Conservation (phyloP, 2,329 filamentous ascomycete species). For the Nigrograna mackinnonii region DNA sequence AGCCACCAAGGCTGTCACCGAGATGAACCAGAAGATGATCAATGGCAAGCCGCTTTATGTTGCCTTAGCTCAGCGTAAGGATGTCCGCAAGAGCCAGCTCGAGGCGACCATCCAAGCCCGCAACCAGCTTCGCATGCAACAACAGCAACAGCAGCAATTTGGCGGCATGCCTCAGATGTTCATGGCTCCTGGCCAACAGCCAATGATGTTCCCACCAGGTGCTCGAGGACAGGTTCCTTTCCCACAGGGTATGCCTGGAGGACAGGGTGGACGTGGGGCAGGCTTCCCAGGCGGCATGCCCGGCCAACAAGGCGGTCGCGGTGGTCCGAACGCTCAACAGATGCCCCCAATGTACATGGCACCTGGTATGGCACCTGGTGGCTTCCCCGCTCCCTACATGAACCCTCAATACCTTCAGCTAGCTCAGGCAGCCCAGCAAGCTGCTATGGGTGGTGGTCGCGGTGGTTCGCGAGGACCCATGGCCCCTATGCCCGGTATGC, state of each 20-base stretch:
- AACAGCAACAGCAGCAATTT: slow-evolving; percentile 73
- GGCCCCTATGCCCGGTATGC: slow-evolving; percentile 70
- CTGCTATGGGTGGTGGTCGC: slow-evolving; percentile 55
- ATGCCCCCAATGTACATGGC: slow-evolving; percentile 86
- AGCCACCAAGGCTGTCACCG: slow-evolving; percentile 96
- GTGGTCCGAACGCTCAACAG: slow-evolving; percentile 74
- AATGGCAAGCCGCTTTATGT: slow-evolving; percentile 97
- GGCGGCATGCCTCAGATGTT: slow-evolving; percentile 72
- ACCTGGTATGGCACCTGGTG: slow-evolving; percentile 62
- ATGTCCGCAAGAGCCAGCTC: slow-evolving; percentile 98
- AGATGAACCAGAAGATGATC: slow-evolving; percentile 99
- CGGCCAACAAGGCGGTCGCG: slow-evolving; percentile 84
- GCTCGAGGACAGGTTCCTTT: slow-evolving; percentile 66
- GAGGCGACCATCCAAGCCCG: slow-evolving; percentile 99
- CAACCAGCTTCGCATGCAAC: slow-evolving; percentile 98
- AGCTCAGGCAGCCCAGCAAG: slow-evolving; percentile 72
- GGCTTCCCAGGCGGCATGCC: slow-evolving; percentile 83
- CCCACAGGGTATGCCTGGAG: slow-evolving; percentile 65
- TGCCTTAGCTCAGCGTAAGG: slow-evolving; percentile 97
- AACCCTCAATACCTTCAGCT: slow-evolving; percentile 81
- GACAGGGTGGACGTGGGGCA: slow-evolving; percentile 76
- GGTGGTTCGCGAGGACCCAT: slow-evolving; percentile 69
- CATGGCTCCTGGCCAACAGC: slow-evolving; percentile 83
- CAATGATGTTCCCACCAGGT: slow-evolving; percentile 59
- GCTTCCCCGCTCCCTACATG: slow-evolving; percentile 74